Evolutionary conservation across 768 basidiomycete genomes (phyloP).

Genomic region (Mycena capillaripes): DNA sequence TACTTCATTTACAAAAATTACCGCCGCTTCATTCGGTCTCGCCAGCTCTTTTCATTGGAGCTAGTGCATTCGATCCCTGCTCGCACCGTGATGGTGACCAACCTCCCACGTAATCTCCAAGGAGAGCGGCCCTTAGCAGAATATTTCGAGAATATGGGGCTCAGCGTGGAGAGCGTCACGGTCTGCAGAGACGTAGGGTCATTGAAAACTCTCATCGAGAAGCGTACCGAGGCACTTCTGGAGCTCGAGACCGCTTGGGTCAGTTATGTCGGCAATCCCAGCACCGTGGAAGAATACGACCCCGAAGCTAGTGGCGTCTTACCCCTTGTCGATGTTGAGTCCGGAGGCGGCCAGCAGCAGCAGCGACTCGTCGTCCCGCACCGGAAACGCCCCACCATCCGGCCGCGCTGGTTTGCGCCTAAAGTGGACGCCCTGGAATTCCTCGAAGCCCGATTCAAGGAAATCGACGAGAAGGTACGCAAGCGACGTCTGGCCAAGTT

Average conservation of each 20-base stretch:
- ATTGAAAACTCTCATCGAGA: constrained; percentile 80
- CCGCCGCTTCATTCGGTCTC: constrained; percentile 86
- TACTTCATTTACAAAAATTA: constrained; percentile 93
- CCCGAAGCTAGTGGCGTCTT: constrained; percentile 69
- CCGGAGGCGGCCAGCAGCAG: constrained; percentile 60
- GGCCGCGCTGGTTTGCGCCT: constrained; percentile 79
- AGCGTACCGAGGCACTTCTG: constrained; percentile 84
- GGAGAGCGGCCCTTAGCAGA: constrained; percentile 90
- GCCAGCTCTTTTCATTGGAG: constrained; percentile 95
- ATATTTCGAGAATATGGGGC: constrained; percentile 92
- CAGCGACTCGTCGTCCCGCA: constrained; percentile 80
- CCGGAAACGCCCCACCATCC: constrained; percentile 80
- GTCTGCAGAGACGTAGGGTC: constrained; percentile 87
- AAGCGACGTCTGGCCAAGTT: constrained; percentile 79
- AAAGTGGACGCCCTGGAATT: constrained; percentile 93
- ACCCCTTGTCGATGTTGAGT: constrained; percentile 64
- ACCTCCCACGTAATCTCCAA: constrained; percentile 87
- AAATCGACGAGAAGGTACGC: constrained; percentile 88
- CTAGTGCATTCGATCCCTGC: constrained; percentile 96
- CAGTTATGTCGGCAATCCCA: constrained; percentile 94
- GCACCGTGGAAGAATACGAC: constrained; percentile 85
- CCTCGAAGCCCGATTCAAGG: constrained; percentile 83
- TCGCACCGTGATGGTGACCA: constrained; percentile 90
- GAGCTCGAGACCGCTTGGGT: constrained; percentile 90
- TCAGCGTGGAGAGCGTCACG: constrained; percentile 93